Conservation (phyloP, 148 eudicot genomes). For the Limonium bicolor region DNA sequence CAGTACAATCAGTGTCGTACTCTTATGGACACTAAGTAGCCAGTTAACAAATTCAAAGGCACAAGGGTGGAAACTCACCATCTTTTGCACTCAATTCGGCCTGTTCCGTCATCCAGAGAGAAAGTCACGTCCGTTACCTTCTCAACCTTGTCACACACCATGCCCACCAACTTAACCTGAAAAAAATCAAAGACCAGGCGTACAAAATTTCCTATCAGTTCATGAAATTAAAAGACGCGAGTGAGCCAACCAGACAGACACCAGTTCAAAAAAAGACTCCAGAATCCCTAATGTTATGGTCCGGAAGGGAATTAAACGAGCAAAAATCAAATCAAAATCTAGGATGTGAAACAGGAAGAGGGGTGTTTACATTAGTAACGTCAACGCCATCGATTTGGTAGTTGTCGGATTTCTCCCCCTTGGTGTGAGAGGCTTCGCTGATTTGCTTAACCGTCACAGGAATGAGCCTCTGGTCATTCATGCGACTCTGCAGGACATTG, state of each 20-base stretch:
- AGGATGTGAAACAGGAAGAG: background rate
- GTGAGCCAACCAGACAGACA: too few relatives aligned
- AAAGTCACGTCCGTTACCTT: constrained; percentile 45
- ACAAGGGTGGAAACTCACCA: constrained; percentile 20
- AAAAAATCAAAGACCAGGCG: background rate
- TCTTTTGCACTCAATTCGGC: constrained; percentile 42
- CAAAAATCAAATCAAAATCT: background rate
- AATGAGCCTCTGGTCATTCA: constrained; percentile 33
- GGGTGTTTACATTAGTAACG: constrained; percentile 35
- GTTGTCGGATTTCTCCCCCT: constrained; percentile 46
- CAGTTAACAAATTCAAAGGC: too few relatives aligned
- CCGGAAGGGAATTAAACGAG: background rate
- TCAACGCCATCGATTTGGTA: constrained; percentile 51
- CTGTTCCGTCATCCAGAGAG: constrained; percentile 50
- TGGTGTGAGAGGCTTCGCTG: constrained; percentile 52
- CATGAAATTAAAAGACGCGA: background rate
- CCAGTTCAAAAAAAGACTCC: background rate
- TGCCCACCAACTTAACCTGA: constrained; percentile 50
- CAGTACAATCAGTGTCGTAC: too few relatives aligned
- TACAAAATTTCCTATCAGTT: background rate
- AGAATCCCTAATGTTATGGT: background rate
- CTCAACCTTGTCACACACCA: constrained; percentile 24
- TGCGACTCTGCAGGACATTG: constrained; percentile 26
- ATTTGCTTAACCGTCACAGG: constrained; percentile 83
- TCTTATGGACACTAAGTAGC: too few relatives aligned